These are phyloP conservation scores for Trametes cingulata DNA, from an alignment of 768 basidiomycete species.

Conservation along the genomic window DNA sequence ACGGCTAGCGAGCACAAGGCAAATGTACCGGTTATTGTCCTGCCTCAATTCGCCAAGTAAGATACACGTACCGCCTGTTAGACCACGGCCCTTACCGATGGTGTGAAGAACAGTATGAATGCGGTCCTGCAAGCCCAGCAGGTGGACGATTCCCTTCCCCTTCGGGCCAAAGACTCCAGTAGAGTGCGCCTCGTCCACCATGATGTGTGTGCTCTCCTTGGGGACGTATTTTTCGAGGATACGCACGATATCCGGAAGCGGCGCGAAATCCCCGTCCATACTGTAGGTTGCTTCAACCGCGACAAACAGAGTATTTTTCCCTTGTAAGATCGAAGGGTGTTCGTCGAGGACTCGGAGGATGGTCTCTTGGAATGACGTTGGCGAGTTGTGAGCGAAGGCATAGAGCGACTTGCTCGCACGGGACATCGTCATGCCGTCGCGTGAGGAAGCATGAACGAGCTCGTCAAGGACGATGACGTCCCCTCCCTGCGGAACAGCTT, in stretches of 20 bases:
- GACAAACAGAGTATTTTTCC: conserved; percentile 43
- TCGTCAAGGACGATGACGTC: conserved; percentile 57
- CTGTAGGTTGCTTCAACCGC: conserved; percentile 58
- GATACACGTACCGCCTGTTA: conserved; percentile 17
- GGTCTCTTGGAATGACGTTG: conserved; percentile 33
- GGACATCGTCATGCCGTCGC: conserved; percentile 51
- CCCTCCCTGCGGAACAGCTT: conserved; percentile 41
- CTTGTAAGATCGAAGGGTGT: conserved; percentile 26
- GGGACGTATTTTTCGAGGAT: conserved; percentile 41
- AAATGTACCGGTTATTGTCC: not conserved
- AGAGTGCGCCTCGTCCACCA: conserved; percentile 61
- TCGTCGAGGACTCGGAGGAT: conserved; percentile 32
- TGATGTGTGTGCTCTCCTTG: conserved; percentile 40
- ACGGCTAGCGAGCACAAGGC: conserved; percentile 1
- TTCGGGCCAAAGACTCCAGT: conserved; percentile 51
- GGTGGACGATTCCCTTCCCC: conserved; percentile 47
- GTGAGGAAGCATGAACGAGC: conserved; percentile 50
- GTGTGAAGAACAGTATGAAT: conserved; percentile 51
- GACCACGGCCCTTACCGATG: conserved; percentile 46
- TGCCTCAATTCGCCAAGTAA: too few species aligned
- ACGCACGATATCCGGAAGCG: conserved; percentile 44
- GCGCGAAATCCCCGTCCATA: conserved; percentile 61
- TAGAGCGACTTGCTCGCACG: conserved; percentile 30
- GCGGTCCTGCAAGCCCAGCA: conserved; percentile 44
- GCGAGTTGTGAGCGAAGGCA: conserved; percentile 49